Evolutionary conservation across 164 flowering plant species (phyloP).

Genomic region (Warburgia ugandensis): DNA sequence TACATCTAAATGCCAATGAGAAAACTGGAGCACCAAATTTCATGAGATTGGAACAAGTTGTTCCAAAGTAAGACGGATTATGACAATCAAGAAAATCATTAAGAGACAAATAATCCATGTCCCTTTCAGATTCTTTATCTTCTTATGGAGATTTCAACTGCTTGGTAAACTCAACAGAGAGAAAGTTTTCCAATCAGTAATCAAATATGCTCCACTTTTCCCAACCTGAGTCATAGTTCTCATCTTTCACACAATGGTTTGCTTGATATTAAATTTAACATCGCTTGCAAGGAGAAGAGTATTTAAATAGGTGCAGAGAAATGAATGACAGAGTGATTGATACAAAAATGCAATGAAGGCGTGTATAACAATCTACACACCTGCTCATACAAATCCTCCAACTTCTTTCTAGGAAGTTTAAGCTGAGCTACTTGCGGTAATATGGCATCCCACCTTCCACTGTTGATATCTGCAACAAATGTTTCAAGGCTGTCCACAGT

Average conservation of each 20-base stretch:
- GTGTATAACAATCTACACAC: constrained; percentile 18
- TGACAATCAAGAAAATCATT: too few relatives aligned
- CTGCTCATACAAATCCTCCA: constrained; percentile 98
- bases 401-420: constrained; percentile 88
- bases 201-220: too few relatives aligned
- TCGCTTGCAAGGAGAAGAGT: not conserved
- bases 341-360: not conserved
- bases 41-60: too few relatives aligned
- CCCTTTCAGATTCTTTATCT: too few relatives aligned
- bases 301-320: not conserved
- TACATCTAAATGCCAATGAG: too few relatives aligned
- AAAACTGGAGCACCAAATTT: too few relatives aligned
- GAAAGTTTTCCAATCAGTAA: too few relatives aligned
- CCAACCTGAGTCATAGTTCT: too few relatives aligned
- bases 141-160: too few relatives aligned
- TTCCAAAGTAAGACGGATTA: too few relatives aligned
- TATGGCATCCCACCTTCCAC: constrained; percentile 96
- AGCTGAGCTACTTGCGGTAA: constrained; percentile 94
- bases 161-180: too few relatives aligned
- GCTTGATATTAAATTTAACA: not conserved
- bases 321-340: not conserved
- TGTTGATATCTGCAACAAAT: constrained; percentile 83
- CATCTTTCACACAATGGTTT: not conserved
- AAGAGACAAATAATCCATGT: too few relatives aligned
- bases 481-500: constrained; percentile 95